Base-by-base conservation (phyloP, 192 early-diverging fungal genomes). In the Lobosporangium transversale region DNA sequence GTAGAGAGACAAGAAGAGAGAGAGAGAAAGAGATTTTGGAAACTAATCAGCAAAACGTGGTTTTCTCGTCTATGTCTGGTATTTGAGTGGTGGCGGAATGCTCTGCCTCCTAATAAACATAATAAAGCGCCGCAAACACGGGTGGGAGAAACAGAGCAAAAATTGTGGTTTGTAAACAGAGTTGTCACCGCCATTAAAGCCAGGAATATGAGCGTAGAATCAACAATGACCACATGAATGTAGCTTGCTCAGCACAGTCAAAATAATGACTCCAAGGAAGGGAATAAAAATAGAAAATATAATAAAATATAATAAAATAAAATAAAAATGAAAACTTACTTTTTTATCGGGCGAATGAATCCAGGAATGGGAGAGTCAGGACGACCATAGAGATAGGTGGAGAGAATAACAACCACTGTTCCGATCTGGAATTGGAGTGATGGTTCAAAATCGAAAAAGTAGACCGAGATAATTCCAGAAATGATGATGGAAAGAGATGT, bases 401-500 rank as follows among this genome's bases (percentile, higher is more conserved):
- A 85, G 9, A 83, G 29, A 52, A 90, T 88, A 53, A 90, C 89
- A 40, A 89, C 74, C 21, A 66, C 17, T 0, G 92, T 79, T 15
- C 94, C 94, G 14, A 90, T 35, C 9, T 85, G 80, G 83, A 96
- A 96, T 49, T 82, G 65, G 4, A 85, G 30, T 9, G 89, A 88
- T 8, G 94, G 84, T 27, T 89, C 79, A 78, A 96, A 94, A 56
- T 86, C 78, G 57, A 96, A 95, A 2, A 93, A 79, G 55, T 89
- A 90, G 40, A 91, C 83, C 20, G 91, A 92, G 29, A 89, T 90
- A 45, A 92, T 63, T 23, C 88, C 90, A 0, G 93, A 94, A 17
- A 96, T 82, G 37, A 96, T 93, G 62, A 96, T 95, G 15, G 94
- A 93, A 15, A 96, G 70, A 27, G 91, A 93, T 4, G 94, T 96